Conservation (phyloP, 2,329 filamentous ascomycete species). For the Daldinia eschscholtzii region DNA sequence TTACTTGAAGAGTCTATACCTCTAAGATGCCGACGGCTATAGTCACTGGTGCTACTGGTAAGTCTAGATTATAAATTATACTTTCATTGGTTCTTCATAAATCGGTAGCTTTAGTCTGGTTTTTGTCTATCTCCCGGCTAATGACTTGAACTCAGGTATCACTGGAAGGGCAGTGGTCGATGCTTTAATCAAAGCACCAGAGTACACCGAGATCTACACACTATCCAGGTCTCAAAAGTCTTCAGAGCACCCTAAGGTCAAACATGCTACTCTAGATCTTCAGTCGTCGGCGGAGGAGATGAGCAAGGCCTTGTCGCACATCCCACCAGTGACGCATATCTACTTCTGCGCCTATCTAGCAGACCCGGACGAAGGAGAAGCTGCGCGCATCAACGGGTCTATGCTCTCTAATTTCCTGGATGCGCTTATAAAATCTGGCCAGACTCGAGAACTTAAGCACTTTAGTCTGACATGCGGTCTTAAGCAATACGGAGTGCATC, state of each 20-base stretch:
- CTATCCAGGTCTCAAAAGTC: constrained; percentile 37
- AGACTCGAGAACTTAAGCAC: constrained; percentile 58
- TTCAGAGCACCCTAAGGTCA: constrained; percentile 34
- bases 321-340: constrained; percentile 41
- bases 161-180: constrained; percentile 41
- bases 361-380: constrained; percentile 37
- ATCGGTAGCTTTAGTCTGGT: neutral
- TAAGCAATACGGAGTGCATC: constrained; percentile 67
- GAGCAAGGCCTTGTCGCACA: constrained; percentile 35
- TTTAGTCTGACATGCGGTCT: constrained; percentile 62
- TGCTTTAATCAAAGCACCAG: constrained; percentile 30
- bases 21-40: constrained; percentile 38
- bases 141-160: constrained; percentile 32
- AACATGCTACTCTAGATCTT: constrained; percentile 41
- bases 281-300: constrained; percentile 38
- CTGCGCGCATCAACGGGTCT: constrained; percentile 51
- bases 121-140: neutral
- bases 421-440: constrained; percentile 59
- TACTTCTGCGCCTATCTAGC: constrained; percentile 43
- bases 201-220: constrained; percentile 42
- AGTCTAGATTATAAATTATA: constrained; percentile 6
- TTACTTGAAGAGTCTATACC: neutral
- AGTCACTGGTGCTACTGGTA: constrained; percentile 43
- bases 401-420: constrained; percentile 63
- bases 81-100: neutral